Evolutionary conservation across 305 asterid genomes (phyloP), one percentile per base, ranked within the genome.

Genomic region (Fraxinus baroniana): DNA sequence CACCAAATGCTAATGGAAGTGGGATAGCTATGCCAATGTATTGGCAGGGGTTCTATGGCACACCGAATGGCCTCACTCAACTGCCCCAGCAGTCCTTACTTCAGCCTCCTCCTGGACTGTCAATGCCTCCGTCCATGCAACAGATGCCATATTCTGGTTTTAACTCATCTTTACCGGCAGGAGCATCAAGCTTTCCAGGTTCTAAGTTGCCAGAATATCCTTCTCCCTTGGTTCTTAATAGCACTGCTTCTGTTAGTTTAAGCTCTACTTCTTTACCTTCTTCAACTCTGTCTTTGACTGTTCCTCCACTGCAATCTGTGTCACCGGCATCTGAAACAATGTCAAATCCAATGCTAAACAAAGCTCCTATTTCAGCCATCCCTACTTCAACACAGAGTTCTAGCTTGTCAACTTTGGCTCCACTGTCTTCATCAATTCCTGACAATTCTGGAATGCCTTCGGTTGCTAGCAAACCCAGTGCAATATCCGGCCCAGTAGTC

Each of bases 41-140:
- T 85, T 97, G 98, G 98, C 98, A 87, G 81, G 98, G 98, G 71
- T 93, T 81, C 85, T 97, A 97, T 86, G 98, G 97, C 17, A 8
- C 97, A n/a, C 99, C 98, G 62, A 92, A 85, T 85, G 98, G 91
- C 44, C 84, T 92, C 8, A 94, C 97, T 15, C 99, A 93, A 76
- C 80, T 94, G 76, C 94, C 94, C 79, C 98, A 94, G 72, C 99
- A 92, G 73, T 79, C 98, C 82, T 81, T 95, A 85, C 97, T 90
- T 60, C 91, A 94, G 49, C 97, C 99, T n/a, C 98, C 99, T 82
- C 91, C 93, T 28, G 96, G 96, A 68, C 60, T 94, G 81, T 79
- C 95, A 35, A 81, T 93, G 80, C 91, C 96, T 76, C 94, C 97
- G 57, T 64, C 96, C 70, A 84, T 94, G 95, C 98, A 89, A 36